Evolutionary conservation across 768 basidiomycete species (phyloP).

Genomic region (Rhodosporidiobolus sp.): DNA sequence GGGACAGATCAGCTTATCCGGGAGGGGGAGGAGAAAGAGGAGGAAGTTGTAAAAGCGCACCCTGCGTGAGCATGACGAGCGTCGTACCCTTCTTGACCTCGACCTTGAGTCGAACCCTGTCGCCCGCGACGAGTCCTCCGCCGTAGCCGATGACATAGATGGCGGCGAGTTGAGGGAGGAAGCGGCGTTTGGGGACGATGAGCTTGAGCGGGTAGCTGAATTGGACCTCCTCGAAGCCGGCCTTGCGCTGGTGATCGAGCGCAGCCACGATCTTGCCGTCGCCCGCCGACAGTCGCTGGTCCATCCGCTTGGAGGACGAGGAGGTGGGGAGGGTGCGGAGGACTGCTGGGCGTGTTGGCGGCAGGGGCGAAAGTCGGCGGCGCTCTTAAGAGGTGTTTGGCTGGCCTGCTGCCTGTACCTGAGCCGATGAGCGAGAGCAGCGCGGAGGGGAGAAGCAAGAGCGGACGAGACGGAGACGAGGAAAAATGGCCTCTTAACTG

Average conservation of each 20-base stretch:
- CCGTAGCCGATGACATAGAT: constrained; percentile 79
- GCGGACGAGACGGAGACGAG: no score
- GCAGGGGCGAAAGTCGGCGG: no score
- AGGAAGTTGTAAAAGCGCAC: constrained; percentile 39
- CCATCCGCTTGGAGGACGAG: background rate
- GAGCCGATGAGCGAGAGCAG: no score
- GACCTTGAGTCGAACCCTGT: constrained; percentile 64
- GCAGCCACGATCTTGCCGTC: constrained; percentile 19
- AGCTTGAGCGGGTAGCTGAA: constrained; percentile 42
- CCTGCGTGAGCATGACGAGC: constrained; percentile 81
- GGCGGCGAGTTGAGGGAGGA: constrained; percentile 13
- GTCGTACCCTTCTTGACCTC: constrained; percentile 59
- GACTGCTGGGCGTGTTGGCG: no score
- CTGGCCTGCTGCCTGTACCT: no score
- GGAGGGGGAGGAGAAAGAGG: background rate
- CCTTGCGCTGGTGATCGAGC: background rate
- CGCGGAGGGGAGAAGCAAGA: no score
- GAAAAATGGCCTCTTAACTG: no score
- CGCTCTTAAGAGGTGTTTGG: no score
- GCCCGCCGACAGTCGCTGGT: constrained; percentile 17
- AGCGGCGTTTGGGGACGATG: constrained; percentile 20
- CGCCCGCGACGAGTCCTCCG: constrained; percentile 85
- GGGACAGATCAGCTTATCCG: background rate
- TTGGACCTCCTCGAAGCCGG: constrained; percentile 20
- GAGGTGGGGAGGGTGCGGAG: background rate